These are phyloP conservation scores for Sphaerobolus stellatus DNA, from an alignment of 1,284 basidiomycete genomes.

Conservation along the genomic window DNA sequence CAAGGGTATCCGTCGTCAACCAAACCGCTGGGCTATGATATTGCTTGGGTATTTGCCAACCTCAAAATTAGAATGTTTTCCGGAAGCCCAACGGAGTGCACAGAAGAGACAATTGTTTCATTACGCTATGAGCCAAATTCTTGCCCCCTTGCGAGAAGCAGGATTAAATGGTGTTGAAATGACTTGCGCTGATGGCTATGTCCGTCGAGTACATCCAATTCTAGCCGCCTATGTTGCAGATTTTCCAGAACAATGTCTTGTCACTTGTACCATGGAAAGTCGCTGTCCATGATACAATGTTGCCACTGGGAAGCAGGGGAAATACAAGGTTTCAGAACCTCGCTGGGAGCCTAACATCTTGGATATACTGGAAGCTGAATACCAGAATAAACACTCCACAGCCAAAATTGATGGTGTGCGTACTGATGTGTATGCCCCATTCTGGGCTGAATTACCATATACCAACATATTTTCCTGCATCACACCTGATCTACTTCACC, in stretches of 20 bases:
- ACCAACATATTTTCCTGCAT: constrained; percentile 23
- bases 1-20: constrained; percentile 16
- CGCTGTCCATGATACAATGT: constrained; percentile 20
- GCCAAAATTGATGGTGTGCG: not conserved
- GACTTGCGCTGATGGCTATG: constrained; percentile 27
- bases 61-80: constrained; percentile 37
- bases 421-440: constrained; percentile 2
- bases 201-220: constrained; percentile 28
- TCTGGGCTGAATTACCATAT: constrained; percentile 26
- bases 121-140: constrained; percentile 29
- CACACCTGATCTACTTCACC: constrained; percentile 24
- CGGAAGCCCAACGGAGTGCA: constrained; percentile 17
- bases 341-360: not conserved
- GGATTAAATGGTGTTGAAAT: constrained; percentile 29
- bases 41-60: constrained; percentile 44
- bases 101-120: constrained; percentile 31
- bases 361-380: too few species aligned
- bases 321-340: not conserved
- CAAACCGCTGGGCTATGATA: constrained; percentile 21
- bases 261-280: constrained; percentile 19
- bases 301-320: constrained; percentile 14
- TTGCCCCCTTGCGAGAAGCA: constrained; percentile 28
- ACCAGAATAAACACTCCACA: not conserved
- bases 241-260: constrained; percentile 24
- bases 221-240: constrained; percentile 28